Evolutionary conservation across 192 early-diverging fungal species (phyloP).

Genomic region (Coemansia guatemalensis): DNA sequence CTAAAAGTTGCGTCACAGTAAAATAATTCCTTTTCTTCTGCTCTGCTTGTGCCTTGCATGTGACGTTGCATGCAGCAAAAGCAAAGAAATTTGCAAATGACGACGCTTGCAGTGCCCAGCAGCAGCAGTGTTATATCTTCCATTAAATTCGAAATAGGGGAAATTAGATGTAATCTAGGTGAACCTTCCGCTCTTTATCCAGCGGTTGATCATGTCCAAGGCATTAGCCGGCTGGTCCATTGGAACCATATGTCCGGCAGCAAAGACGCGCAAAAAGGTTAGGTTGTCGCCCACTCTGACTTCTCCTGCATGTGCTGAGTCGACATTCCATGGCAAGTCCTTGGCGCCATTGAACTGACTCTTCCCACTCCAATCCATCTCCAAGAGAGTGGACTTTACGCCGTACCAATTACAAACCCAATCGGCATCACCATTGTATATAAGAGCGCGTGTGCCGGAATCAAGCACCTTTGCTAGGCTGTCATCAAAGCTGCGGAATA

Average conservation of each 20-base stretch:
- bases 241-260: slow-evolving; percentile 87
- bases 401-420: slow-evolving; percentile 85
- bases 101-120: no score
- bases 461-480: slow-evolving; percentile 67
- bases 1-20: no score
- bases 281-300: slow-evolving; percentile 64
- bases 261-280: slow-evolving; percentile 80
- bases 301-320: slow-evolving; percentile 56
- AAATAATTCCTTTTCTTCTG: no score
- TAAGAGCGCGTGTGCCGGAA: slow-evolving; percentile 71
- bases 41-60: no score
- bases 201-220: slow-evolving; percentile 80
- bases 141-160: no score
- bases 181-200: slow-evolving; percentile 47
- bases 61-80: no score
- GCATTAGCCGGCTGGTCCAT: slow-evolving; percentile 80
- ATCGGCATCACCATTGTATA: slow-evolving; percentile 91
- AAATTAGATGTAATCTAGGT: no score
- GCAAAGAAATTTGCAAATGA: no score
- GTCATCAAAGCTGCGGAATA: slow-evolving; percentile 67
- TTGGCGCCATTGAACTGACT: slow-evolving; percentile 65
- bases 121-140: background rate
- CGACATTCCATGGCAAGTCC: slow-evolving; percentile 73
- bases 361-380: slow-evolving; percentile 80
- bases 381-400: slow-evolving; percentile 80